Evolutionary conservation across 2,329 filamentous ascomycete species (phyloP).

Genomic region (Paracoccidioides brasiliensis): DNA sequence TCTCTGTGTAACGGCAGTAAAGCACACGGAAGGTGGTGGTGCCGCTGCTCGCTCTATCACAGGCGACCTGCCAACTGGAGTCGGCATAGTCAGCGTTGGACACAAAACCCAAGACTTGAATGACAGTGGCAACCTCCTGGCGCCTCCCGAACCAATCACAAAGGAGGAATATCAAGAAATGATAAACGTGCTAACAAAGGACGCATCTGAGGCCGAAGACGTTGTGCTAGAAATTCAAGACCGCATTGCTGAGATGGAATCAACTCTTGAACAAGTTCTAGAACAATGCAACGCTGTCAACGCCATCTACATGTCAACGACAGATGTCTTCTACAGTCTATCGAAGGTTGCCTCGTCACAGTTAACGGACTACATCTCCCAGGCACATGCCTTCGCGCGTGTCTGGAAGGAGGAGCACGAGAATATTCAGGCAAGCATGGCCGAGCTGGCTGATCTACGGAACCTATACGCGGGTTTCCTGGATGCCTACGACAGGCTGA

Average conservation of each 20-base stretch:
- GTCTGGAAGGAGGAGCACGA: constrained; percentile 64
- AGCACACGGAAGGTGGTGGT: constrained; percentile 72
- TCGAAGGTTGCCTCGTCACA: constrained; percentile 51
- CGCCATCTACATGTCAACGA: constrained; percentile 44
- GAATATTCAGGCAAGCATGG: constrained; percentile 53
- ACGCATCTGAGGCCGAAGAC: constrained; percentile 47
- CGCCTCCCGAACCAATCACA: constrained; percentile 55
- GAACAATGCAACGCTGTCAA: constrained; percentile 48
- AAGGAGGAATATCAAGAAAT: constrained; percentile 69
- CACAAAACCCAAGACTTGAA: constrained; percentile 21
- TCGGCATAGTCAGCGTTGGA: constrained; percentile 25
- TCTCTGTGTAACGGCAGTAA: constrained; percentile 79
- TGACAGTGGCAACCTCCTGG: constrained; percentile 23
- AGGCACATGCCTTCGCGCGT: constrained; percentile 34
- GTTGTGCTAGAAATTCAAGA: constrained; percentile 58
- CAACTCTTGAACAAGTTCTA: constrained; percentile 49
- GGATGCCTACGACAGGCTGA: constrained; percentile 67
- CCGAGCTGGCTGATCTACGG: constrained; percentile 63
- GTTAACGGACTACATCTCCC: constrained; percentile 41
- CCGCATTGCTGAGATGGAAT: constrained; percentile 63
- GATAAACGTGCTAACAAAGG: constrained; percentile 55
- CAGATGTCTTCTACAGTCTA: constrained; percentile 52
- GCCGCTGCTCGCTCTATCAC: constrained; percentile 52
- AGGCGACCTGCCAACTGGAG: constrained; percentile 46
- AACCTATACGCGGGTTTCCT: constrained; percentile 82